phyloP scores from a whole-genome alignment of 148 eudicot genomes.

The Diospyros kaki region DNA sequence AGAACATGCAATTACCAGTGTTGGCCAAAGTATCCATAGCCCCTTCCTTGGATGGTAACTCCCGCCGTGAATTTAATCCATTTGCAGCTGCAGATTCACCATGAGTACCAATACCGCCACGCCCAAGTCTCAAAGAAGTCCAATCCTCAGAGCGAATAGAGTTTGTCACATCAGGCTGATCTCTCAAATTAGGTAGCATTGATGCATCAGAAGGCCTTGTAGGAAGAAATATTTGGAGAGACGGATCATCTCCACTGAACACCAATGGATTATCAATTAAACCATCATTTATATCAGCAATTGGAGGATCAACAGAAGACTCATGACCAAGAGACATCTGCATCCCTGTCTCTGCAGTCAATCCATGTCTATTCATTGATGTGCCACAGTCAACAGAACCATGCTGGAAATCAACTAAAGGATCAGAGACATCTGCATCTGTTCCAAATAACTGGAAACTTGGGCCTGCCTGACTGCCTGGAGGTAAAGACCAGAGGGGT shows the following conservation, averaged over 20 bases:
- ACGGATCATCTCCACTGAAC: conserved; percentile 78
- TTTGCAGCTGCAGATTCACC: conserved; percentile 36
- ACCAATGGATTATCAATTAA: conserved; percentile 73
- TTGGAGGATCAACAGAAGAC: conserved; percentile 36
- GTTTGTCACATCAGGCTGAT: conserved; percentile 51
- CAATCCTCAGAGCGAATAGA: conserved; percentile 68
- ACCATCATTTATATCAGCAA: conserved; percentile 53
- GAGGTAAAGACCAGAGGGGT: conserved; percentile 68
- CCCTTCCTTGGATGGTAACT: conserved; percentile 39
- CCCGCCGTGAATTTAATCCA: conserved; percentile 37
- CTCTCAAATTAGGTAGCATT: conserved; percentile 40
- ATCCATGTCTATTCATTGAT: conserved; percentile 51
- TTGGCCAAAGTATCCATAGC: conserved; percentile 47
- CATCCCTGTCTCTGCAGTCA: conserved; percentile 44
- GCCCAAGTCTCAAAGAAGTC: conserved; percentile 91
- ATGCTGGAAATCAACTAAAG: conserved; percentile 51
- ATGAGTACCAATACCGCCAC: conserved; percentile 42
- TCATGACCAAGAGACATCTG: conserved; percentile 41
- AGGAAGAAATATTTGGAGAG: conserved; percentile 93
- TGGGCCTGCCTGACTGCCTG: conserved; percentile 52
- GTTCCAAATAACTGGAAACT: conserved; percentile 82
- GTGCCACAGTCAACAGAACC: conserved; percentile 45
- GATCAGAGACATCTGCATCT: conserved; percentile 55
- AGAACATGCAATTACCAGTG: conserved; percentile 42
- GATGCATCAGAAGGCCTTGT: conserved; percentile 64